Evolutionary conservation across 2,329 filamentous ascomycete species (phyloP), one percentile per base, ranked within the genome.

Genomic region (Dothistroma pini): DNA sequence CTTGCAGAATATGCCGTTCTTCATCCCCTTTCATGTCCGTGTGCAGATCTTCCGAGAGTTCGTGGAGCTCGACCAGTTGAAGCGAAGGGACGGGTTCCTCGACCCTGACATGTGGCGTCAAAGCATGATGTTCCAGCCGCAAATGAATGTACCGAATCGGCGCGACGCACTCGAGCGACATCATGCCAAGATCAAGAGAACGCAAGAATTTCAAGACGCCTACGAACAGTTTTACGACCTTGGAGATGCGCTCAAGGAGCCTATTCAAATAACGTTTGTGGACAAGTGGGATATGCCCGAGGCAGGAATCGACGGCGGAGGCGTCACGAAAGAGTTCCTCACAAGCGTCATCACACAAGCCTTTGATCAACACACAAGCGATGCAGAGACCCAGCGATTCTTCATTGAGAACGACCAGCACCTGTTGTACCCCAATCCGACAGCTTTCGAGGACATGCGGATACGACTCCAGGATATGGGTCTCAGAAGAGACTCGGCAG

Each of bases 1-100:
- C 5, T 77, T 99, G 55, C 89, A 95, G 67, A 96, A 97, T 70
- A 96, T 99, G 87, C 95, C 95, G 0, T 99, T 97, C 73, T 90
- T 93, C 67, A 95, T 99, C 50, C 95, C 93, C 0, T 99, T 99
- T 69, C 86, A 90, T 41, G 95, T 90, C 0, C 83, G 95, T 52
- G 95, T 99, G 4, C 86, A 92, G 72, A 93, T 97, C 25, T 97
- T 99, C 75, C 86, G 93, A 32, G 87, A 96, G 71, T 97, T 97
- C 69, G 90, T 97, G n/a, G 78, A 85, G 32, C 80, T 93, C 4
- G 95, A 99, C 75, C 91, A 95, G 71, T 67, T 66, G 55, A 87
- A 87, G 64, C 81, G 91, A 63, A 81, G 91, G 65, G 80, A 83
- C 31, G 91, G 90, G 0, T 78, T 83, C 64, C 79, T 87, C 11